These are phyloP conservation scores for Erucastrum elatum DNA, from an alignment of 345 rosid species.

Conservation along the genomic window DNA sequence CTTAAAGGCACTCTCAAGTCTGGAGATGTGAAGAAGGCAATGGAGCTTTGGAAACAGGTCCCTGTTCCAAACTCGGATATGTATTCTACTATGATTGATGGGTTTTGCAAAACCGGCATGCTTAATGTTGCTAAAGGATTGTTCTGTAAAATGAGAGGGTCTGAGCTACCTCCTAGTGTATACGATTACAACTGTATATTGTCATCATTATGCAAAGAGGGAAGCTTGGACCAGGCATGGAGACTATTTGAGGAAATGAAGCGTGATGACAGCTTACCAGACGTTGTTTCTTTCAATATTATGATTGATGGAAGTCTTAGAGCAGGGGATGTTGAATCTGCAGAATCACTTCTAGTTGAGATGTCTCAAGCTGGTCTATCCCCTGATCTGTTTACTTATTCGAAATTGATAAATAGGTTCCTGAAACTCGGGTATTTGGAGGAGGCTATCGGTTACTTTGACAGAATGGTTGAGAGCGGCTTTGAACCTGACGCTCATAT, in stretches of 20 bases:
- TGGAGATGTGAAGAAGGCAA: conserved; percentile 49
- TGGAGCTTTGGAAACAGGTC: conserved; percentile 60
- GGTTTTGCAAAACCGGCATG: conserved; percentile 54
- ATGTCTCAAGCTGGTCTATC: conserved; percentile 55
- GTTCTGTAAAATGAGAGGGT: conserved; percentile 49
- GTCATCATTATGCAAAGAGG: conserved; percentile 61
- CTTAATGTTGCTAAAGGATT: conserved; percentile 65
- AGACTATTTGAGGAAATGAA: conserved; percentile 57
- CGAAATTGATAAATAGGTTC: conserved; percentile 56
- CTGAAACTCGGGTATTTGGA: conserved; percentile 55
- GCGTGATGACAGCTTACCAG: conserved; percentile 39
- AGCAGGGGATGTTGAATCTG: conserved; percentile 53
- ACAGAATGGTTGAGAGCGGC: conserved; percentile 62
- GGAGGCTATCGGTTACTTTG: conserved; percentile 52
- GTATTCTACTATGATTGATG: conserved; percentile 52
- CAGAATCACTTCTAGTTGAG: conserved; percentile 48
- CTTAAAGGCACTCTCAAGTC: conserved; percentile 50
- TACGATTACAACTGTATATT: conserved; percentile 54
- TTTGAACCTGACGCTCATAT: conserved; percentile 46
- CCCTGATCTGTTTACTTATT: conserved; percentile 57
- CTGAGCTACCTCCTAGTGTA: conserved; percentile 41
- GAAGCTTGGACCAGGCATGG: conserved; percentile 64
- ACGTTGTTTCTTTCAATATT: conserved; percentile 51
- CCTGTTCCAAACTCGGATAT: conserved; percentile 51
- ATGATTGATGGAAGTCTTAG: conserved; percentile 63